Conservation (phyloP, 495 filamentous ascomycete species). For the Penicillium fimorum region DNA sequence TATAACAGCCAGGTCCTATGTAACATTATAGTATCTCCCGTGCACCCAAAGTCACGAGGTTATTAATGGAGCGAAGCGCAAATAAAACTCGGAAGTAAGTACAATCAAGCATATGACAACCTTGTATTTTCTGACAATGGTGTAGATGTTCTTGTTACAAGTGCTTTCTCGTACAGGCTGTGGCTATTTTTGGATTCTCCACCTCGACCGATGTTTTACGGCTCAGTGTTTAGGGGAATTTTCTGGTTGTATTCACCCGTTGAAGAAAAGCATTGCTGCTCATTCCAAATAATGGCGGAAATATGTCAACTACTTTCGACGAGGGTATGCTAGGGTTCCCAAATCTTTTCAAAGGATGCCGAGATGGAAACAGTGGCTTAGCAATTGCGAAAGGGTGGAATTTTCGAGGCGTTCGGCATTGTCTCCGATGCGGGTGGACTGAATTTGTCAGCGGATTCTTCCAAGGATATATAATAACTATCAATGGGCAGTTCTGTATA, state of each 20-base stretch:
- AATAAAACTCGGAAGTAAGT: not conserved
- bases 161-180: constrained; percentile 3
- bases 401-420: not conserved
- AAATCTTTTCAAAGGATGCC: not conserved
- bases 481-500: not conserved
- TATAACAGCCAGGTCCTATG: no score
- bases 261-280: not conserved
- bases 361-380: not conserved
- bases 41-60: no score
- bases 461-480: not conserved
- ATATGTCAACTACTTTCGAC: constrained; percentile 2
- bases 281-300: constrained; percentile 4
- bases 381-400: no score
- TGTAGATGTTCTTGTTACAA: constrained; percentile 1
- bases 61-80: no score
- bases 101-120: not conserved
- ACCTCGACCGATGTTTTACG: not conserved
- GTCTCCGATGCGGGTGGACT: not conserved
- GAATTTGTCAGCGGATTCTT: constrained; percentile 11
- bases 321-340: constrained; percentile 1
- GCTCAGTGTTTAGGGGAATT: not conserved
- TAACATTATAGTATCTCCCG: no score
- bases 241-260: constrained; percentile 4
- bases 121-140: not conserved
- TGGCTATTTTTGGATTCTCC: constrained; percentile 6